Percentiles rank a stretch among this genome's conserved stretches.
These are phyloP conservation scores for Aspergillus sergii DNA, from an alignment of 2,329 filamentous ascomycete genomes.

Conservation along the genomic window DNA sequence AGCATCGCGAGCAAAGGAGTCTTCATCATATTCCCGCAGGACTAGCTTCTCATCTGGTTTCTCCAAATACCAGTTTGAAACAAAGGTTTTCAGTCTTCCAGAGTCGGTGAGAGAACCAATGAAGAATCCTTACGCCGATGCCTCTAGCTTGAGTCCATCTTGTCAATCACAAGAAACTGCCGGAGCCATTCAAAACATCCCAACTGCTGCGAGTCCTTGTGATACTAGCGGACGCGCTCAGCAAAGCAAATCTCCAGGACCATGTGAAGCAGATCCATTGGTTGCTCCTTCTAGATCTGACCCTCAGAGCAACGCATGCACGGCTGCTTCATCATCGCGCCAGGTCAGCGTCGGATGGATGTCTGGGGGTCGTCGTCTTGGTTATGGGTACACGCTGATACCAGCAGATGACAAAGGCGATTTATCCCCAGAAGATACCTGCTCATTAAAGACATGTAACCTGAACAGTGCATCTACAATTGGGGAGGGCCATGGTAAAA, in stretches of 20 bases:
- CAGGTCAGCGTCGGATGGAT: constrained; percentile 47
- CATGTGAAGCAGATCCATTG: constrained; percentile 27
- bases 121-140: neutral
- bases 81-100: constrained; percentile 3
- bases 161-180: constrained; percentile 2
- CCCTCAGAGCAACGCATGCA: neutral
- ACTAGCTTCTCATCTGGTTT: constrained; percentile 18
- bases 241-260: constrained; percentile 36
- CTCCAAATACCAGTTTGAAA: constrained; percentile 9
- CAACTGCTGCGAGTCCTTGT: constrained; percentile 5
- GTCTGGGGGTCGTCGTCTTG: constrained; percentile 42
- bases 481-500: neutral
- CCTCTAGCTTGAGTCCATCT: neutral
- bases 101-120: neutral
- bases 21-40: constrained; percentile 32
- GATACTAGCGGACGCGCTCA: constrained; percentile 5
- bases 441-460: neutral
- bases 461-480: constrained; percentile 1
- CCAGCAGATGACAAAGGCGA: constrained; percentile 23
- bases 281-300: constrained; percentile 5
- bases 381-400: constrained; percentile 44
- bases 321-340: constrained; percentile 24
- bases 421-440: neutral
- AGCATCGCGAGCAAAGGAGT: constrained; percentile 4
- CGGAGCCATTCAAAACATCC: neutral